phyloP scores from a whole-genome alignment of 202 grass and related monocot species.

The Panicum hallii region DNA sequence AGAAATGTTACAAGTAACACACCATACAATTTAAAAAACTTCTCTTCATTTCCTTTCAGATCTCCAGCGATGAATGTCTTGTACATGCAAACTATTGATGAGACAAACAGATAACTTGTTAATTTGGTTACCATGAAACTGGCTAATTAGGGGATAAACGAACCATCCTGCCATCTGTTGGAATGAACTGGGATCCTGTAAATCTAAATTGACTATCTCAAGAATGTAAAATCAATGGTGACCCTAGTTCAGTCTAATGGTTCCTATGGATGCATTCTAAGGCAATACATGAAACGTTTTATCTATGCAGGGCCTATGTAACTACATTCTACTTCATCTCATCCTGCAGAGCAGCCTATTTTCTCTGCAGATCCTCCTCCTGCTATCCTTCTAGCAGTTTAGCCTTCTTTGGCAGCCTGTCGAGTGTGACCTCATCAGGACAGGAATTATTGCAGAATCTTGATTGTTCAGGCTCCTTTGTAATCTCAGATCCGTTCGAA shows the following conservation, averaged over 20 bases:
- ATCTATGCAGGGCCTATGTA: slow-evolving; percentile 50
- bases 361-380: slow-evolving; percentile 49
- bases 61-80: slow-evolving; percentile 25
- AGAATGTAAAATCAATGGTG: slow-evolving; percentile 42
- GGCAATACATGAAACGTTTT: slow-evolving; percentile 34
- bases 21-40: slow-evolving; percentile 9
- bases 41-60: slow-evolving; percentile 37
- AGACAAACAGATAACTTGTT: slow-evolving; percentile 34
- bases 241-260: slow-evolving; percentile 41
- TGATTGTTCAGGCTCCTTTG: slow-evolving; percentile 46
- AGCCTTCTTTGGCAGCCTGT: slow-evolving; percentile 55
- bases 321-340: slow-evolving; percentile 58
- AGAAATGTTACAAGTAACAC: neutral
- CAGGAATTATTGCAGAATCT: slow-evolving; percentile 45
- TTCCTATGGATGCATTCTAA: slow-evolving; percentile 37
- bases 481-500: slow-evolving; percentile 44
- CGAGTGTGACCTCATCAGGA: slow-evolving; percentile 48
- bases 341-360: slow-evolving; percentile 37
- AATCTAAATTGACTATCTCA: slow-evolving; percentile 14
- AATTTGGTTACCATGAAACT: slow-evolving; percentile 37
- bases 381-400: slow-evolving; percentile 59
- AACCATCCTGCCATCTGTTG: slow-evolving; percentile 33
- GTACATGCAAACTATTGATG: slow-evolving; percentile 42
- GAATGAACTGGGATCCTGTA: slow-evolving; percentile 37
- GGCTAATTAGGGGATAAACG: slow-evolving; percentile 31